These are phyloP conservation scores for Hirschioporus abietinus DNA, from an alignment of 768 basidiomycete genomes.

Conservation along the genomic window DNA sequence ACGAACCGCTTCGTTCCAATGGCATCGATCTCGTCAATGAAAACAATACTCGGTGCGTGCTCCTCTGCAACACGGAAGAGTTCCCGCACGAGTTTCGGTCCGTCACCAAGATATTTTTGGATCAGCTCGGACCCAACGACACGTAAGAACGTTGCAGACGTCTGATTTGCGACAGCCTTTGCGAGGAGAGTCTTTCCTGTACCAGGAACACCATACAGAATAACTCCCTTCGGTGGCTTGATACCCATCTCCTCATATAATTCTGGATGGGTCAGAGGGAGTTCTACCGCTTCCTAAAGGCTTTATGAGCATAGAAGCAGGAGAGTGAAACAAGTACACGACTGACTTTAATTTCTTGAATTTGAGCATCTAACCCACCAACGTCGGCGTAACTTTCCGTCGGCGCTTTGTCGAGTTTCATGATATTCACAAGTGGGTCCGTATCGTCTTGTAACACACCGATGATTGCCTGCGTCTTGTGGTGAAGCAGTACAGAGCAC, in stretches of 20 bases:
- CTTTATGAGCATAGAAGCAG: constrained; percentile 4
- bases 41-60: constrained; percentile 96
- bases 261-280: constrained; percentile 96
- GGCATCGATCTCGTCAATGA: constrained; percentile 99
- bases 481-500: constrained; percentile 90
- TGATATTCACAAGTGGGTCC: constrained; percentile 94
- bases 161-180: constrained; percentile 97
- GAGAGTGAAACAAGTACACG: constrained; percentile 12
- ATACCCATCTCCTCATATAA: constrained; percentile 99
- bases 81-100: constrained; percentile 96
- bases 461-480: constrained; percentile 92
- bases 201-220: constrained; percentile 96
- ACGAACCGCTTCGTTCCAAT: constrained; percentile 93
- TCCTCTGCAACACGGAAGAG: constrained; percentile 97
- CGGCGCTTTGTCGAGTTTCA: constrained; percentile 99
- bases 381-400: constrained; percentile 99
- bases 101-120: constrained; percentile 98
- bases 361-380: constrained; percentile 93
- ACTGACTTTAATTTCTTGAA: constrained; percentile 94
- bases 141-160: constrained; percentile 95
- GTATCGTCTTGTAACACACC: constrained; percentile 94
- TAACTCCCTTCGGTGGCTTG: constrained; percentile 98
- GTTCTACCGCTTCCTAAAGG: constrained; percentile 89
- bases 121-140: constrained; percentile 98
- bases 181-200: constrained; percentile 98